Percentiles rank a stretch among this genome's conserved stretches.
Evolutionary conservation across 441 rosid species (phyloP).

Genomic region (Dalechampia spathulata): DNA sequence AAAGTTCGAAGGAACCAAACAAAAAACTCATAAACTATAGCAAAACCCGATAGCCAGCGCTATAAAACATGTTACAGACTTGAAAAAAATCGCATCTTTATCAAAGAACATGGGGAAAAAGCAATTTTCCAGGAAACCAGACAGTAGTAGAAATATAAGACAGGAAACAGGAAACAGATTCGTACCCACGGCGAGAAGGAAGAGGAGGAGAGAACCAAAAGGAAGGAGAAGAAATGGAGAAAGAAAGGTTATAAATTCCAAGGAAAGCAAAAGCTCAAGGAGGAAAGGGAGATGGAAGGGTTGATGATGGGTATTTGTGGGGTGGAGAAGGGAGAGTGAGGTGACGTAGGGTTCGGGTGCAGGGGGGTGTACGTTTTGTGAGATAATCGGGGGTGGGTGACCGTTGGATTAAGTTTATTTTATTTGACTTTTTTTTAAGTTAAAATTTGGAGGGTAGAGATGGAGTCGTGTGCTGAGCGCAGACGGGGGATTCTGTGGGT

Average conservation of each 20-base stretch:
- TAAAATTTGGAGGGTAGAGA: too few relatives aligned
- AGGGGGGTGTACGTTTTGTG: too few relatives aligned
- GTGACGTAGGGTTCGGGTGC: neutral
- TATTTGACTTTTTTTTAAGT: too few relatives aligned
- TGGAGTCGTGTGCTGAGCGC: too few relatives aligned
- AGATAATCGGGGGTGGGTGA: too few relatives aligned
- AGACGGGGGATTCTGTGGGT: too few relatives aligned
- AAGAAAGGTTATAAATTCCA: neutral
- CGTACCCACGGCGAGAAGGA: slow-evolving; percentile 21
- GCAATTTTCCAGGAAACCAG: too few relatives aligned
- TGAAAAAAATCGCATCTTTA: too few relatives aligned
- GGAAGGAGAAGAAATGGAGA: neutral
- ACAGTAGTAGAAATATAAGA: neutral
- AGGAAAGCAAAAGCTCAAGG: neutral
- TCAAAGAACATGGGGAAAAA: too few relatives aligned
- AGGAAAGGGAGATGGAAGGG: neutral
- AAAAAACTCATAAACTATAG: neutral
- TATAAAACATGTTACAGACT: too few relatives aligned
- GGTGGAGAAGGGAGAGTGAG: neutral
- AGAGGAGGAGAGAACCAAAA: slow-evolving; percentile 11
- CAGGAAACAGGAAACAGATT: slow-evolving; percentile 9
- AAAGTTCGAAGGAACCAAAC: neutral
- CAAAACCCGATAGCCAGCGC: too few relatives aligned
- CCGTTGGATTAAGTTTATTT: too few relatives aligned
- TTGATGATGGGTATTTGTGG: neutral